phyloP scores from a whole-genome alignment of 495 filamentous ascomycete species.

The Xylaria bambusicola region DNA sequence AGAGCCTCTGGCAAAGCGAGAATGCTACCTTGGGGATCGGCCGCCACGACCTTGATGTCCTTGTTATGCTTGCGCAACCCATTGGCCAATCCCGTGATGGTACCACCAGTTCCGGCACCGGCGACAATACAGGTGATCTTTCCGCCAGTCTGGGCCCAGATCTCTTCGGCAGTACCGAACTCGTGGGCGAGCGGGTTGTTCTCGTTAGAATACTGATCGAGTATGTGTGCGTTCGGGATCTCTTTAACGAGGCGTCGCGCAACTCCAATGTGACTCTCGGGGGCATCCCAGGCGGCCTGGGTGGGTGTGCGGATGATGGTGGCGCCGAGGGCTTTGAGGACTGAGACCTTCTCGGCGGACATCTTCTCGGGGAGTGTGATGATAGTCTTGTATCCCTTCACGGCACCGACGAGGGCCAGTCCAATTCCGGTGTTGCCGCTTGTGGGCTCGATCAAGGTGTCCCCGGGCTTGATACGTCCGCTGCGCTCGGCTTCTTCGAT shows the following conservation, averaged over 20 bases:
- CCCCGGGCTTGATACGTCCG: slow-evolving; percentile 93
- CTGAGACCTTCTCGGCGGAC: slow-evolving; percentile 95
- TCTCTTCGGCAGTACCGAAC: slow-evolving; percentile 91
- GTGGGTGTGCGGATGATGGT: slow-evolving; percentile 98
- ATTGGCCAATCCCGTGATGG: slow-evolving; percentile 84
- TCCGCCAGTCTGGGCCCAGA: slow-evolving; percentile 89
- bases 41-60: slow-evolving; percentile 81
- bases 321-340: slow-evolving; percentile 87
- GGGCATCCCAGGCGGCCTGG: slow-evolving; percentile 88
- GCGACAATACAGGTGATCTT: slow-evolving; percentile 84
- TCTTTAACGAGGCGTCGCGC: slow-evolving; percentile 88
- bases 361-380: slow-evolving; percentile 99
- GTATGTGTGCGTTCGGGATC: slow-evolving; percentile 92
- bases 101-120: slow-evolving; percentile 93
- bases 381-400: slow-evolving; percentile 97
- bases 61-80: slow-evolving; percentile 86
- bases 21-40: slow-evolving; percentile 88
- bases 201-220: slow-evolving; percentile 92
- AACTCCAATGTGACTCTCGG: slow-evolving; percentile 96
- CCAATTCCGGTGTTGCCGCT: slow-evolving; percentile 99
- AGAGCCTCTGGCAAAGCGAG: slow-evolving; percentile 76
- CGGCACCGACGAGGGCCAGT: slow-evolving; percentile 86
- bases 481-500: slow-evolving; percentile 90
- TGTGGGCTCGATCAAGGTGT: slow-evolving; percentile 96
- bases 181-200: slow-evolving; percentile 96